phyloP scores from a whole-genome alignment of 352 stramenopile species.

The Globisporangium uncinulatum region DNA sequence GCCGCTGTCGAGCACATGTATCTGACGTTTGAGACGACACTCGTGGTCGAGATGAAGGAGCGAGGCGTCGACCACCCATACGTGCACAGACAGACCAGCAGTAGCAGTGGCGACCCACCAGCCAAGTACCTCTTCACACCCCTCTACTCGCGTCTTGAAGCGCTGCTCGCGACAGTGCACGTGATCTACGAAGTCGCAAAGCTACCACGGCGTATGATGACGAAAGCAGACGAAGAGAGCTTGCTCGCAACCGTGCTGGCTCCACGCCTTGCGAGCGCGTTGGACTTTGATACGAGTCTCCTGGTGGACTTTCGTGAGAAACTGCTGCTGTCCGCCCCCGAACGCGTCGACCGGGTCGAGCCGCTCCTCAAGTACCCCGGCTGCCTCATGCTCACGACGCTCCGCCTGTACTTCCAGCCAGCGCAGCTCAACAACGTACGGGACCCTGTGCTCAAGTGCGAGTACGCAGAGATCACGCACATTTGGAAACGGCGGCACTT shows the following conservation, averaged over 20 bases:
- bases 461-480: constrained; percentile 63
- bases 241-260: constrained; percentile 70
- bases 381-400: constrained; percentile 83
- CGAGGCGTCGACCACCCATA: constrained; percentile 80
- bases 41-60: constrained; percentile 84
- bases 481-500: constrained; percentile 88
- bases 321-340: constrained; percentile 59
- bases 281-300: constrained; percentile 77
- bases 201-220: constrained; percentile 51
- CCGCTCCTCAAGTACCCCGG: constrained; percentile 90
- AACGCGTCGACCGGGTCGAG: constrained; percentile 86
- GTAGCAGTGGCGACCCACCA: too few relatives aligned
- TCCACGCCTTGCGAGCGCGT: constrained; percentile 55
- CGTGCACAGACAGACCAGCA: constrained; percentile 15
- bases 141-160: constrained; percentile 77
- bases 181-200: constrained; percentile 65
- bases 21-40: constrained; percentile 48
- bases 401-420: constrained; percentile 89
- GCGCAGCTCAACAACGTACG: constrained; percentile 89
- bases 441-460: constrained; percentile 82
- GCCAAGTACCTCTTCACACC: constrained; percentile 80
- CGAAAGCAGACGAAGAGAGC: constrained; percentile 81
- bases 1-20: constrained; percentile 19
- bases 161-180: constrained; percentile 69
- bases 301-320: constrained; percentile 89